Percentiles rank a stretch among this genome's conserved stretches.
Conservation (phyloP, 2,329 filamentous ascomycete genomes). For the Pseudocercospora vitis region DNA sequence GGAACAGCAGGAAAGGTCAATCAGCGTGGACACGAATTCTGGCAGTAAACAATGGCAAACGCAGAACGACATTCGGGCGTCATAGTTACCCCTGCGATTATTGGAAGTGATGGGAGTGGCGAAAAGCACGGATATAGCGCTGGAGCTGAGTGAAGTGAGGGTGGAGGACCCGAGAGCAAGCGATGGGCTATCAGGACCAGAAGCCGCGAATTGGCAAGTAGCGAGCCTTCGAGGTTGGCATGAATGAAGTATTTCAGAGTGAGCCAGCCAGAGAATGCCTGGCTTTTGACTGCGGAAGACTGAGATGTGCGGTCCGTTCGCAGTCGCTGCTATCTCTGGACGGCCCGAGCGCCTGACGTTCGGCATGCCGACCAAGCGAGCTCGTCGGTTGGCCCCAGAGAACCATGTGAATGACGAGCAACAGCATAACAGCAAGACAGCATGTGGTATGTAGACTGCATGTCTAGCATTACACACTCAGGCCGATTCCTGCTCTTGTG, state of each 20-base stretch:
- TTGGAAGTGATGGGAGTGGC: neutral
- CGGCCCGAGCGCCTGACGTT: slow-evolving; percentile 7
- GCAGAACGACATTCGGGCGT: neutral
- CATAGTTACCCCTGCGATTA: neutral
- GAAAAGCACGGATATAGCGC: no score
- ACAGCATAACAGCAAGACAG: neutral
- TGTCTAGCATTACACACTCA: no score
- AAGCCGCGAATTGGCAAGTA: no score
- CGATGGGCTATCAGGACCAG: no score
- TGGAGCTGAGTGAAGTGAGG: neutral
- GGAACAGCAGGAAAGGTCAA: neutral
- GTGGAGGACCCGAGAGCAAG: no score
- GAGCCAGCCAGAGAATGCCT: neutral
- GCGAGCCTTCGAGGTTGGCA: no score
- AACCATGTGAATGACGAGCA: neutral
- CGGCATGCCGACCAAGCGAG: slow-evolving; percentile 6
- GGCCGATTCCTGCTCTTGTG: no score
- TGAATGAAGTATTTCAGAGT: no score
- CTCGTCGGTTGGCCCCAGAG: no score
- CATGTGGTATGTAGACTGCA: no score
- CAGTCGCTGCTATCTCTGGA: neutral
- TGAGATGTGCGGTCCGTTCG: neutral
- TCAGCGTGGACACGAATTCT: neutral
- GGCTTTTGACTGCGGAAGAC: neutral
- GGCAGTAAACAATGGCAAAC: neutral